Percentiles rank a stretch among this genome's conserved stretches.
Conservation (phyloP, 1,284 basidiomycete species). For the Rhodotorula sp. region DNA sequence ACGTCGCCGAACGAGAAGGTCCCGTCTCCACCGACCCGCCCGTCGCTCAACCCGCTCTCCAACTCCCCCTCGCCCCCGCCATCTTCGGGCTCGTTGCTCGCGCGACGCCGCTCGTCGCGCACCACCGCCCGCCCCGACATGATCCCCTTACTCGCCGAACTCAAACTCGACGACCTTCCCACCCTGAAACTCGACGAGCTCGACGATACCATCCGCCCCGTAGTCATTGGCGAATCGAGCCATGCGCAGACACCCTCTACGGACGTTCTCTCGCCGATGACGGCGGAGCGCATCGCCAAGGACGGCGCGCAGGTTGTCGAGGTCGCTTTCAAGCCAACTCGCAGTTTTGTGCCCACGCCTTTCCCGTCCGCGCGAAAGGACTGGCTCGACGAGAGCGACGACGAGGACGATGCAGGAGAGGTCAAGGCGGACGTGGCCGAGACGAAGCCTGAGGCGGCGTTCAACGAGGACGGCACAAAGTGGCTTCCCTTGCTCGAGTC, state of each 20-base stretch:
- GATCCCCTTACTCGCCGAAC: constrained; percentile 17
- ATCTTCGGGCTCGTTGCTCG: constrained; percentile 2
- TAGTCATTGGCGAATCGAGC: constrained; percentile 16
- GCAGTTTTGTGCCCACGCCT: constrained; percentile 12
- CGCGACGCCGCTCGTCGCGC: constrained; percentile 10
- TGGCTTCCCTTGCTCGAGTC: too few relatives aligned
- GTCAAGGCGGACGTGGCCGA: background rate
- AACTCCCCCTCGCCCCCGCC: background rate
- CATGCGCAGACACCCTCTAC: constrained; percentile 20
- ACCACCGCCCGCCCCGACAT: constrained; percentile 5
- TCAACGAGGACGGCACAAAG: too few relatives aligned
- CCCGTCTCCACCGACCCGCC: background rate
- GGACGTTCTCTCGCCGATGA: constrained; percentile 11
- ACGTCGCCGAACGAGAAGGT: background rate
- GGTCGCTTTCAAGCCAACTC: constrained; percentile 8
- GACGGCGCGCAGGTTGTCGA: constrained; percentile 1
- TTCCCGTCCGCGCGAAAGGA: constrained; percentile 13
- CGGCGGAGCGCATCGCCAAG: background rate
- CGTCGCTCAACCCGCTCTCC: constrained; percentile 4
- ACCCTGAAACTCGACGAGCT: constrained; percentile 14
- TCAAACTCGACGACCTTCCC: constrained; percentile 11
- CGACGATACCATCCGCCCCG: constrained; percentile 18
- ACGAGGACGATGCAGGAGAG: constrained; percentile 5
- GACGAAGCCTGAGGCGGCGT: background rate
- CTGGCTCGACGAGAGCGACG: constrained; percentile 16